A percentile compares a stretch with the other conserved stretches of the same genome.
These are phyloP conservation scores for Pontederia crassipes DNA, from an alignment of 176 grass and related monocot genomes.

Conservation along the genomic window DNA sequence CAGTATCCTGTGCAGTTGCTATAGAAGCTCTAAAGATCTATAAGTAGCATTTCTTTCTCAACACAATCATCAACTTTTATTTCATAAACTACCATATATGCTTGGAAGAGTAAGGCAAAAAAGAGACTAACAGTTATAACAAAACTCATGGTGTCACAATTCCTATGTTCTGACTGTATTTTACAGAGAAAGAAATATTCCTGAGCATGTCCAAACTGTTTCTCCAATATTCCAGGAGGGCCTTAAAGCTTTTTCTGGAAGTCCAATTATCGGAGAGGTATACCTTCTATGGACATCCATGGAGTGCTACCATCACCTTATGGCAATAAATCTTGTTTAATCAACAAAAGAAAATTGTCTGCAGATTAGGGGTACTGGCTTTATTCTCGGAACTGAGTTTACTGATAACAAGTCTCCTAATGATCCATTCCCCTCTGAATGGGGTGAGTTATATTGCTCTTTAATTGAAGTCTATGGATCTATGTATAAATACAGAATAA, in stretches of 20 bases:
- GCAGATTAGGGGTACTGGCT: slow-evolving; percentile 76
- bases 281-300: not conserved
- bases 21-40: slow-evolving; percentile 89
- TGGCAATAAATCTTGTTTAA: too few species aligned
- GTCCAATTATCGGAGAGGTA: slow-evolving; percentile 93
- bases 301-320: not conserved
- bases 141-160: not conserved
- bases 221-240: slow-evolving; percentile 76
- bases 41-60: slow-evolving; percentile 22
- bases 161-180: slow-evolving; percentile 9
- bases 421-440: slow-evolving; percentile 67
- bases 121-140: too few species aligned
- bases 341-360: not conserved
- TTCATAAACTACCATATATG: too few species aligned
- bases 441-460: slow-evolving; percentile 38
- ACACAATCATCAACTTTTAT: not conserved
- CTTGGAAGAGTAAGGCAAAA: too few species aligned
- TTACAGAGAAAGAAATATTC: slow-evolving; percentile 83
- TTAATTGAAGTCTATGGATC: not conserved
- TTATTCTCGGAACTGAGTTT: slow-evolving; percentile 88
- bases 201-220: slow-evolving; percentile 49
- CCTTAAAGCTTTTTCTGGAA: slow-evolving; percentile 50
- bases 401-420: slow-evolving; percentile 73
- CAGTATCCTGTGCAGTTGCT: slow-evolving; percentile 77
- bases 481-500: slow-evolving; percentile 10